Base-by-base conservation (phyloP, 345 rosid genomes). In the Leavenworthia alabamica region DNA sequence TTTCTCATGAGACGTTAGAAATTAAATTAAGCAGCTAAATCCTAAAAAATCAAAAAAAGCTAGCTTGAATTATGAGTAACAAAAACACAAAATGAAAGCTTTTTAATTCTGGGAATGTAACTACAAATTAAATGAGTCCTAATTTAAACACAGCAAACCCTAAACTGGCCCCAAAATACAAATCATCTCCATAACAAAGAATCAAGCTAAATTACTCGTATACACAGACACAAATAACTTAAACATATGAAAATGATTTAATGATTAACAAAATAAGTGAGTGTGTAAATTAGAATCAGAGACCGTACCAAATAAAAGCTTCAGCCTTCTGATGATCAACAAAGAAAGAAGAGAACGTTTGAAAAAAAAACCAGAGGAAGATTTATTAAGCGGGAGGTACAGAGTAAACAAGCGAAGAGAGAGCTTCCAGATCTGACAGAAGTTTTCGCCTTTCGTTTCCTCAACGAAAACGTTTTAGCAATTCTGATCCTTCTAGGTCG, bases 401-500 rank as follows among this genome's bases (percentile, higher is more conserved):
- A 40, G 35, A 3, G 28, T 15, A 40, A 41, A 43, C 24, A 24
- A 43, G 31, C 12, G 14, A 23, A 23, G 67, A 53, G 68, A 54
- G 62, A 70, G 74, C 74, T 70, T 70, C 74, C 68, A 70, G 74
- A 70, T 70, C 74, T 63, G 13, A 12, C 63, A 70, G 74, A 70
- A 70, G 74, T 55, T 46, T 68, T 70, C 57, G 68, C n/a, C 62
- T 68, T 41, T 54, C 19, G 1, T 54, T 61, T 20, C 37, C 54
- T 8, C 20, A 7, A 28, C 45, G 37, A 11, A 57, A 58, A 46
- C 42, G 49, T 11, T 66, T 22, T 27, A 22, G 39, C 35, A 37
- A 12, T 22, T 68, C n/a, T 69, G 23, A 70, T 55, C 68, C 68
- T 70, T 62, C 74, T 62, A 70, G 74, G 68, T 62, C 57, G 15